Conservation (phyloP, 805 yeast species). For the Metschnikowia bowlesiae region DNA sequence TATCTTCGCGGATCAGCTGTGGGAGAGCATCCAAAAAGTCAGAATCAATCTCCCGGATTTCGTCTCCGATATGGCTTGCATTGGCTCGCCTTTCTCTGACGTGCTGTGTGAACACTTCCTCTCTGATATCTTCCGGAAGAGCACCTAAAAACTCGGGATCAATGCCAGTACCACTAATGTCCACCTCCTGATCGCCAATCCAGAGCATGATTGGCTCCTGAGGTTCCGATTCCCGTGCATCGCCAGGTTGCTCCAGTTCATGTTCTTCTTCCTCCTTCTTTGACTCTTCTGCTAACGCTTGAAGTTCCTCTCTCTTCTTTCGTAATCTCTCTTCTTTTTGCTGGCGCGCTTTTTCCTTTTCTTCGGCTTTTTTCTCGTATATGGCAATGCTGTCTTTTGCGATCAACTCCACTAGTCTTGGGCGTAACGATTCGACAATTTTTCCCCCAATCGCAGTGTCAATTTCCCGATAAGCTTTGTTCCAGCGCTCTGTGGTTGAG, state of each 20-base stretch:
- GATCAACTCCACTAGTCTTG: slow-evolving; percentile 27
- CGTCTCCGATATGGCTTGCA: slow-evolving; percentile 40
- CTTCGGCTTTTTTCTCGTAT: slow-evolving; percentile 25
- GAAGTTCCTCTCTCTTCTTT: slow-evolving; percentile 29
- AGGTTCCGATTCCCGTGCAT: not conserved
- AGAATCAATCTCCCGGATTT: slow-evolving; percentile 67
- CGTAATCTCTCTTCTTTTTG: slow-evolving; percentile 28
- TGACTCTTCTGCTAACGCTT: slow-evolving; percentile 25
- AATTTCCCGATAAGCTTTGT: slow-evolving; percentile 29
- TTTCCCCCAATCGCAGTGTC: not conserved
- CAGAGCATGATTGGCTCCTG: slow-evolving; percentile 58
- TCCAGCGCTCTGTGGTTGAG: slow-evolving; percentile 68
- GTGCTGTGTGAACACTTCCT: slow-evolving; percentile 85
- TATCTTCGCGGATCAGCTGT: slow-evolving; percentile 57
- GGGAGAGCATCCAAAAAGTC: slow-evolving; percentile 81
- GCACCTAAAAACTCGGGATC: slow-evolving; percentile 90
- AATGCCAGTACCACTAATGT: slow-evolving; percentile 83
- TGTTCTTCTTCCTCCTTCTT: slow-evolving; percentile 16
- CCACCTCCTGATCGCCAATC: slow-evolving; percentile 75
- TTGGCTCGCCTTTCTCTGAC: slow-evolving; percentile 67
- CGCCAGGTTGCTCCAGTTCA: slow-evolving; percentile 5
- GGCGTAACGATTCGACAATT: slow-evolving; percentile 1
- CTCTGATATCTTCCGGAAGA: slow-evolving; percentile 87
- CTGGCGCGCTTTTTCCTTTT: slow-evolving; percentile 21
- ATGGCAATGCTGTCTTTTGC: slow-evolving; percentile 46